phyloP scores from a whole-genome alignment of 805 yeast species.

The Cyberlindnera misumaiensis region DNA sequence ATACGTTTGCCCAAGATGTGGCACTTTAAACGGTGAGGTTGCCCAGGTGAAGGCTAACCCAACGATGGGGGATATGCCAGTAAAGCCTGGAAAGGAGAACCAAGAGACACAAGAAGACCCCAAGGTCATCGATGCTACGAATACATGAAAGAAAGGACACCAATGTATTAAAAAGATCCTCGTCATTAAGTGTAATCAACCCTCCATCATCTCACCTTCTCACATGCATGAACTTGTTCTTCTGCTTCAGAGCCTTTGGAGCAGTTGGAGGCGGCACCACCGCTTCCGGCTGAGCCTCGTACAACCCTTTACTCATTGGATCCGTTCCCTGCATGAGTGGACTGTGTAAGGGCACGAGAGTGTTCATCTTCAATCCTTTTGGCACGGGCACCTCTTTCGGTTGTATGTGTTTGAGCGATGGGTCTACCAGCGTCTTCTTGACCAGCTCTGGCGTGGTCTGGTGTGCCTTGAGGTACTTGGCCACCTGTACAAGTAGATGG shows the following conservation, averaged over 20 bases:
- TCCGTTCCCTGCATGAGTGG: conserved; percentile 66
- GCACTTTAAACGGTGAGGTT: conserved; percentile 27
- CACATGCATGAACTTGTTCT: conserved; percentile 54
- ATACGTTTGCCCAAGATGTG: conserved; percentile 66
- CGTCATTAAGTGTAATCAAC: conserved; percentile 10
- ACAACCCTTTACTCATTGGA: conserved; percentile 70
- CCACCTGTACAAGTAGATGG: conserved; percentile 52
- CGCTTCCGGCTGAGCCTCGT: conserved; percentile 45
- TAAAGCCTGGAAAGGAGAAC: neutral
- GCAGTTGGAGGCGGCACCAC: conserved; percentile 25
- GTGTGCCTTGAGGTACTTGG: conserved; percentile 52
- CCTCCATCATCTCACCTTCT: conserved; percentile 32
- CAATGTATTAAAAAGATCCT: no score
- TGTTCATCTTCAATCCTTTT: conserved; percentile 81
- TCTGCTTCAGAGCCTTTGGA: conserved; percentile 38
- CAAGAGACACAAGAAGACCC: neutral
- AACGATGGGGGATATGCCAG: neutral
- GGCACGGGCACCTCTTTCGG: conserved; percentile 66
- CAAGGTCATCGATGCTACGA: neutral
- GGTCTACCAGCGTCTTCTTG: conserved; percentile 58
- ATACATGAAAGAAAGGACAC: no score
- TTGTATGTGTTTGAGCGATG: conserved; percentile 48
- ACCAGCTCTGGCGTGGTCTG: conserved; percentile 67
- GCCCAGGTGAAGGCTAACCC: neutral
- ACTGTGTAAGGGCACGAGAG: conserved; percentile 83